These are phyloP conservation scores for Ormosia emarginata DNA, from an alignment of 306 rosid species.

Conservation along the genomic window DNA sequence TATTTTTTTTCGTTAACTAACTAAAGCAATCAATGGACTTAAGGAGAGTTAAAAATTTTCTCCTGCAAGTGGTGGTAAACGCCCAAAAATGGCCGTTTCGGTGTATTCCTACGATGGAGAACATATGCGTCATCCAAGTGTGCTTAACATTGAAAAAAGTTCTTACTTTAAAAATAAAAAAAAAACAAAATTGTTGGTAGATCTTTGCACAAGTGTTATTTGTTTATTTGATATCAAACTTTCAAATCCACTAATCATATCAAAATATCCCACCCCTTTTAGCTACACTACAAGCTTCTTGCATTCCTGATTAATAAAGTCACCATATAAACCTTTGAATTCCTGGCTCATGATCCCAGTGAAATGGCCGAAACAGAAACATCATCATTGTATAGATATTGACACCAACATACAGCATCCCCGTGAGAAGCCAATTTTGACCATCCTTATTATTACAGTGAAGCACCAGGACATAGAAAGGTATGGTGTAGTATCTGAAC, in stretches of 20 bases:
- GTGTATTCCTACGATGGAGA: no score
- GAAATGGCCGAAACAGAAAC: conserved; percentile 79
- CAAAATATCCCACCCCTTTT: no score
- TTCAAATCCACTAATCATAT: no score
- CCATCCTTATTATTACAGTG: conserved; percentile 44
- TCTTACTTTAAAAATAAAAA: conserved; percentile 47
- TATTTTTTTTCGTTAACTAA: no score
- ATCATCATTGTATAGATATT: conserved; percentile 65
- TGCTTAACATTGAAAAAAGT: no score
- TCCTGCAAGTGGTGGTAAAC: no score
- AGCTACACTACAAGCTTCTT: not conserved
- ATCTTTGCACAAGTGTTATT: no score
- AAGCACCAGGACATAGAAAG: conserved; percentile 65
- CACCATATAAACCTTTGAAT: conserved; percentile 91
- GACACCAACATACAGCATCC: conserved; percentile 45
- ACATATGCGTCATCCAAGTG: no score
- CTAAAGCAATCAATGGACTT: no score
- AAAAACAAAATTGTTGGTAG: conserved; percentile 27
- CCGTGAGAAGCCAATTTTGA: conserved; percentile 55
- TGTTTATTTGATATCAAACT: no score
- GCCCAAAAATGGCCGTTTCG: no score
- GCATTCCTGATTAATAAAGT: not conserved
- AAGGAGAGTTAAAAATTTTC: no score
- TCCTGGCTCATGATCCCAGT: conserved; percentile 80
- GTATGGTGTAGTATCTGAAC: conserved; percentile 84